A percentile compares a stretch with the other conserved stretches of the same genome.
phyloP scores from a whole-genome alignment of 2,329 filamentous ascomycete species.

The Exophiala aquamarina region DNA sequence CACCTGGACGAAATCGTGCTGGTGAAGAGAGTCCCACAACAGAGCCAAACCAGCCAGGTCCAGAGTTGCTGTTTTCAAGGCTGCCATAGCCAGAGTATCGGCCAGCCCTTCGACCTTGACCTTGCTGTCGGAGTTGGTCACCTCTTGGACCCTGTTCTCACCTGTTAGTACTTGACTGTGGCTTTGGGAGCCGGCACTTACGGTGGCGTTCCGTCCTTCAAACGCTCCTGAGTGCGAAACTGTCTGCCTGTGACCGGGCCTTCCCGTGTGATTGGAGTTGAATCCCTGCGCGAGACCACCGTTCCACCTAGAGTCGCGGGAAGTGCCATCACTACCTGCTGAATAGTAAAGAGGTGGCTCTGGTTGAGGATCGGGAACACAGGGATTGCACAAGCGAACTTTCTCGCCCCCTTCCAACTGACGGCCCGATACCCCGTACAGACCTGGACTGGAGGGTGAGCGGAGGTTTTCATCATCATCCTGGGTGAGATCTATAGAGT shows the following conservation, averaged over 20 bases:
- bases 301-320: conserved; percentile 6
- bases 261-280: background rate
- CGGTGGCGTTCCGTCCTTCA: no score
- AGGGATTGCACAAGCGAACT: conserved; percentile 71
- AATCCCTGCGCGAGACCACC: background rate
- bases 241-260: conserved; percentile 1
- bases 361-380: conserved; percentile 68
- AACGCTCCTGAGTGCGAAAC: background rate
- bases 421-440: no score
- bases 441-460: conserved; percentile 1
- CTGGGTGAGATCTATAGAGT: conserved; percentile 48
- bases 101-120: no score
- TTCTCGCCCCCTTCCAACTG: conserved; percentile 62
- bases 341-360: conserved; percentile 39
- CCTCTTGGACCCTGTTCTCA: no score
- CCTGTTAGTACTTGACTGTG: no score
- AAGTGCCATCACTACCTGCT: background rate
- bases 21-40: no score
- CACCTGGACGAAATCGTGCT: no score
- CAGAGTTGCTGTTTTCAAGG: no score
- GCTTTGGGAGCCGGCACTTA: no score
- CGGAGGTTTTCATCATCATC: conserved; percentile 33
- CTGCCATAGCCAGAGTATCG: no score
- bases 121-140: no score
- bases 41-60: no score